Evolutionary conservation across 2,329 filamentous ascomycete species (phyloP).

Genomic region (Emergomyces orientalis): DNA sequence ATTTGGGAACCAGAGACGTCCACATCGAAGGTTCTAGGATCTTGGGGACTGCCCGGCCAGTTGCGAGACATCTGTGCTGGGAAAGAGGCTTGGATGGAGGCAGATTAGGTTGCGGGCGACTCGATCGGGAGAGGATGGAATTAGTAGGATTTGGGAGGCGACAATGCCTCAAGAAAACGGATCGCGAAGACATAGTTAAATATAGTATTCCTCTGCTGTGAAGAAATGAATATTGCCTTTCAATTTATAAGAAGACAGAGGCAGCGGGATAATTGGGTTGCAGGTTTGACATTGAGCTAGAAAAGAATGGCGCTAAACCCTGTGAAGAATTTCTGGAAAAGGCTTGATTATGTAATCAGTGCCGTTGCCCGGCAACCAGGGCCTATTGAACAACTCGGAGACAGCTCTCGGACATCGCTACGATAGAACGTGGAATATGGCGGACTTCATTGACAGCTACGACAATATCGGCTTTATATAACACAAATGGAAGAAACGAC

Average conservation of each 20-base stretch:
- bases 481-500: constrained; percentile 6
- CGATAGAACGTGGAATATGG: not conserved
- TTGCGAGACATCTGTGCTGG: constrained; percentile 20
- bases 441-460: not conserved
- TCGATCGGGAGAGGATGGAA: constrained; percentile 13
- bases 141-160: constrained; percentile 1
- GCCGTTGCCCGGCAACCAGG: constrained; percentile 6
- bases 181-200: constrained; percentile 3
- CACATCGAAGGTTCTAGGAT: constrained; percentile 55
- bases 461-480: not conserved
- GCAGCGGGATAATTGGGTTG: not conserved
- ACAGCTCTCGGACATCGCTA: not conserved
- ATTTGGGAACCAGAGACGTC: constrained; percentile 59
- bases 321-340: not conserved
- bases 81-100: constrained; percentile 9
- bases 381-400: not conserved
- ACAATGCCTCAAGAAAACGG: constrained; percentile 1
- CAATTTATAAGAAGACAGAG: not conserved
- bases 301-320: not conserved
- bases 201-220: not conserved
- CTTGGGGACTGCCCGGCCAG: constrained; percentile 34
- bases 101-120: not conserved
- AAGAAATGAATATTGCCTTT: not conserved
- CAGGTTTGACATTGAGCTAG: not conserved
- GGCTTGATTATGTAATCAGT: not conserved